Percentiles rank a stretch among this genome's conserved stretches.
Conservation (phyloP, 345 rosid species). For the Eucalyptus albens region DNA sequence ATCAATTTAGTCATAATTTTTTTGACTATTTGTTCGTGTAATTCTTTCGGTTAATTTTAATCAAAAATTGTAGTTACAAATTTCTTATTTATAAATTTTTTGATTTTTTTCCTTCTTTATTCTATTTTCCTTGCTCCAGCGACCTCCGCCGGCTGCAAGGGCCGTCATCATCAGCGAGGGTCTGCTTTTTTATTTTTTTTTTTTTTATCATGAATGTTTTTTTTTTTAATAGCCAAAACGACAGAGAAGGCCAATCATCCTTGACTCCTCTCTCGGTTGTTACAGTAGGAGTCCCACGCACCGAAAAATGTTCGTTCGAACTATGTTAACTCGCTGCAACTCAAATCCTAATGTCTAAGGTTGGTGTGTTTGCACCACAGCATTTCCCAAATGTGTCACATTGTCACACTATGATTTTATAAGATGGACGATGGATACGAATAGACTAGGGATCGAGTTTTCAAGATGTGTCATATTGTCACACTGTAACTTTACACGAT, state of each 20-base stretch:
- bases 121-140: neutral
- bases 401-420: neutral
- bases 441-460: fast-evolving
- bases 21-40: fast-evolving
- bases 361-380: neutral
- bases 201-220: neutral
- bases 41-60: fast-evolving
- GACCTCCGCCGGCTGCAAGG: neutral
- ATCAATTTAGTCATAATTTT: neutral
- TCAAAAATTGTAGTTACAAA: neutral
- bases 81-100: neutral
- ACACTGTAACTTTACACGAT: neutral
- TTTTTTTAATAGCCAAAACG: neutral
- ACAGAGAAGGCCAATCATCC: neutral
- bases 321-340: neutral
- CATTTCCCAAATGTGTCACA: neutral
- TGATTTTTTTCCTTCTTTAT: neutral
- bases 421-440: fast-evolving
- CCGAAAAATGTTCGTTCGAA: neutral
- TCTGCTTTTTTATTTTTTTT: neutral
- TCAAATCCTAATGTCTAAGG: neutral
- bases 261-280: neutral
- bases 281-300: neutral
- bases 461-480: neutral
- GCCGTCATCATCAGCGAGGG: neutral